Base-by-base conservation (phyloP, 1,284 basidiomycete species). In the Ustilago curta region DNA sequence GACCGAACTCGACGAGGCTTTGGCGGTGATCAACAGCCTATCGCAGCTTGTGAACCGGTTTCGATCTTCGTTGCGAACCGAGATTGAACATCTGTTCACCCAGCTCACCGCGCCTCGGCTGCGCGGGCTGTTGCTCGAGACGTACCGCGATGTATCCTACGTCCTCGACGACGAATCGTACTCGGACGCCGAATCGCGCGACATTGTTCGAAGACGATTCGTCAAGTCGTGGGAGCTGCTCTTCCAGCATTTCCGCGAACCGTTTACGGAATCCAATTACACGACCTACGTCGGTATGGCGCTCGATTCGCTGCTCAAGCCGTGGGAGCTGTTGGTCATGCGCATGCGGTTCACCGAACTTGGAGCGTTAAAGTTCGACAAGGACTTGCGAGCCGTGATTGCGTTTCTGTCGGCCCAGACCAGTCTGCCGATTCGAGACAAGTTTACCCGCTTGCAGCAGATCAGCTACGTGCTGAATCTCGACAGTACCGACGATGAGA, bases 291-390 rank as follows among this genome's bases (percentile, higher is more conserved):
- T 97, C 80, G 89, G 89, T 1, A 88, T 95, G 59, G 90, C 91
- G 0, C 88, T 99, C 14, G 95, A 97, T 82, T 89, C 92, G 1
- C 87, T 99, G 27, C 90, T 96, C 18, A 88, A 92, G 43, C 95
- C 95, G 37, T 98, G 95, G 95, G 97, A 99, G 86, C 93, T 92
- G 83, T 89, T 91, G 80, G 87, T 95, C 23, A 87, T 91, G 80
- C 88, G 89, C 2, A 89, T 97, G 85, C 91, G 90, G 81, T 98
- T 93, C 83, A 93, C 93, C 14, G 96, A 98, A 92, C 89, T 98
- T 55, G 97, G 97, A n/a, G 95, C 95, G 2, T 91, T 99, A 67
- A 92, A 94, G 16, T 97, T 97, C 84, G 97, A 99, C 82, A 90
- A 93, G 31, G 97, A 99, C 84, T 86, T 99, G 42, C 89, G 97